These are phyloP conservation scores for Suillus subaureus DNA, from an alignment of 768 basidiomycete species.

Conservation along the genomic window DNA sequence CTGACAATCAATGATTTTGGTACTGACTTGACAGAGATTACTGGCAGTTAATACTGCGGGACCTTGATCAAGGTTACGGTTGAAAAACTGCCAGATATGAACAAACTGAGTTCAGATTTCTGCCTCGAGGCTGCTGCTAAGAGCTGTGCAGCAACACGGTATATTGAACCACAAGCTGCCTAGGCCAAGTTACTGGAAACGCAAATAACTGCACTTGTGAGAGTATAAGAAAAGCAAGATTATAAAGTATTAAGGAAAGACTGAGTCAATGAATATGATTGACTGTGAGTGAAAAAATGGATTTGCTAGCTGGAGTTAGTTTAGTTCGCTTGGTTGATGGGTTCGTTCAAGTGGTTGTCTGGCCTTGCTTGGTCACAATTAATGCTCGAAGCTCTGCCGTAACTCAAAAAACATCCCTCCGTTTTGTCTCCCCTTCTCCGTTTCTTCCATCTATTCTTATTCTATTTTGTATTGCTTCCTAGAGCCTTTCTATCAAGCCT, in stretches of 20 bases:
- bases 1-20: not conserved
- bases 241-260: conserved; percentile 19
- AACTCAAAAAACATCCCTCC: not conserved
- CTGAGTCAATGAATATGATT: conserved; percentile 15
- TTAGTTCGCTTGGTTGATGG: not conserved
- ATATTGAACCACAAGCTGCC: not conserved
- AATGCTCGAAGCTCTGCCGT: conserved; percentile 6
- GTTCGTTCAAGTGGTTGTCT: conserved; percentile 6
- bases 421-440: conserved; percentile 6
- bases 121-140: conserved; percentile 34
- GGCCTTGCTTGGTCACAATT: conserved; percentile 5
- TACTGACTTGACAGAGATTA: not conserved
- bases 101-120: conserved; percentile 8
- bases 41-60: not conserved
- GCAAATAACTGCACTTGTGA: not conserved
- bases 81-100: conserved; percentile 4
- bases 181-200: not conserved
- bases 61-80: not conserved
- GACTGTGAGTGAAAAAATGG: conserved; percentile 20
- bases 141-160: conserved; percentile 16
- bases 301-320: conserved; percentile 9
- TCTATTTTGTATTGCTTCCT: not conserved
- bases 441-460: not conserved
- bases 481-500: not conserved
- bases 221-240: conserved; percentile 5